These are phyloP conservation scores for Teratosphaeria destructans DNA, from an alignment of 2,329 filamentous ascomycete genomes.

Conservation along the genomic window DNA sequence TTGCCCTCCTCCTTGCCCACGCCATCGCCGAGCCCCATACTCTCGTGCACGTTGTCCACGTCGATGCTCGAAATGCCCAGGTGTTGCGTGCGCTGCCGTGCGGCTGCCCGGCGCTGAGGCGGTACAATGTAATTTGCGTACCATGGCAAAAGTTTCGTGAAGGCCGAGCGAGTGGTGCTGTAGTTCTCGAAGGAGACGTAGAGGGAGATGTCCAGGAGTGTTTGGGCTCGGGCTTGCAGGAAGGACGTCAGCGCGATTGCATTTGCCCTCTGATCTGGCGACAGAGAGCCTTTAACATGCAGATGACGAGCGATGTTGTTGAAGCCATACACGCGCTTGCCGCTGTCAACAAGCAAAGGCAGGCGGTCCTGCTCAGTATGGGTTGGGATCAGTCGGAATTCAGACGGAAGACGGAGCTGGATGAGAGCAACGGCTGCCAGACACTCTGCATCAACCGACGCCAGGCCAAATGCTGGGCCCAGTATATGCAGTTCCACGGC, in stretches of 20 bases:
- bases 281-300: conserved; percentile 3
- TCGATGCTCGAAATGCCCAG: conserved; percentile 38
- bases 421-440: conserved; percentile 74
- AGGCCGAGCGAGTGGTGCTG: conserved; percentile 67
- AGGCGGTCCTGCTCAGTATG: conserved; percentile 17
- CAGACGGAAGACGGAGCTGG: conserved; percentile 45
- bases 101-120: conserved; percentile 58
- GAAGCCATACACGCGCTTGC: conserved; percentile 51
- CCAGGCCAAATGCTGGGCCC: conserved; percentile 77
- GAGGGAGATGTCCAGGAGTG: conserved; percentile 74
- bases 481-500: conserved; percentile 64
- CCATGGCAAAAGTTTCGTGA: conserved; percentile 69
- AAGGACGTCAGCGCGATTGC: conserved; percentile 41
- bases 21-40: conserved; percentile 22
- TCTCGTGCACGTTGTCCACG: conserved; percentile 31
- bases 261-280: conserved; percentile 21
- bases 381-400: conserved; percentile 63
- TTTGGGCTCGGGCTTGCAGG: conserved; percentile 61
- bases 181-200: conserved; percentile 90
- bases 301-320: conserved; percentile 51
- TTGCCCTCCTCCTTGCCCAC: conserved; percentile 17
- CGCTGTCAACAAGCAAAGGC: conserved; percentile 41
- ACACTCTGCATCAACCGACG: conserved; percentile 87
- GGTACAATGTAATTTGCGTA: conserved; percentile 83
- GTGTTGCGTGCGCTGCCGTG: conserved; percentile 53